A percentile compares a stretch with the other conserved stretches of the same genome.
phyloP scores from a whole-genome alignment of 306 rosid species.

The Fagus crenata region DNA sequence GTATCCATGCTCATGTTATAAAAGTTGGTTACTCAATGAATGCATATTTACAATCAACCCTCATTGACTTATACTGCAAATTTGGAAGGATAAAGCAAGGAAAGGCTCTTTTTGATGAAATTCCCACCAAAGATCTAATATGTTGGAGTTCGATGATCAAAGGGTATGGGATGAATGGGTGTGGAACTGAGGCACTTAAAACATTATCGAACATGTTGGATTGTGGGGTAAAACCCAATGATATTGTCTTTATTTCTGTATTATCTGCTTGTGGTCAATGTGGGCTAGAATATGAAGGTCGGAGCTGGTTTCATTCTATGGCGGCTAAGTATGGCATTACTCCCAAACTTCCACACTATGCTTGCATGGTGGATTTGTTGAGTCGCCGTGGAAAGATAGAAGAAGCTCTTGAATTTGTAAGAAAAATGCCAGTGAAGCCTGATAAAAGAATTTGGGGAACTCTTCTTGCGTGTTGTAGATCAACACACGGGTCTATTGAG shows the following conservation, averaged over 20 bases:
- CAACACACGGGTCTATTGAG: conserved; percentile 4
- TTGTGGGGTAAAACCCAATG: conserved; percentile 20
- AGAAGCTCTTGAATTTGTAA: conserved; percentile 30
- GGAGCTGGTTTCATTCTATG: conserved; percentile 35
- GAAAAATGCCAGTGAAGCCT: conserved; percentile 20
- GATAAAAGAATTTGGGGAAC: conserved; percentile 23
- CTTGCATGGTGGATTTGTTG: conserved; percentile 26
- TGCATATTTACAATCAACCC: conserved; percentile 16
- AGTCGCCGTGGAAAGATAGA: conserved; percentile 11
- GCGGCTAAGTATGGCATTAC: conserved; percentile 15
- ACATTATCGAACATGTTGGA: conserved; percentile 24
- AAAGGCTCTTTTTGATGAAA: conserved; percentile 18
- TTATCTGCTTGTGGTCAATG: conserved; percentile 28
- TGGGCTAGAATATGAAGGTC: conserved; percentile 18
- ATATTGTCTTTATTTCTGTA: conserved; percentile 16
- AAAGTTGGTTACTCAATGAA: conserved; percentile 13
- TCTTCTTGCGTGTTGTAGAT: conserved; percentile 22
- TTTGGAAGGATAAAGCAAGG: conserved; percentile 23
- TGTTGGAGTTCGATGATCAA: conserved; percentile 30
- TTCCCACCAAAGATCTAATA: conserved; percentile 24
- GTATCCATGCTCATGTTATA: conserved; percentile 15
- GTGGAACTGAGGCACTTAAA: conserved; percentile 20
- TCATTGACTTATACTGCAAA: conserved; percentile 25
- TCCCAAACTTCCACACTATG: conserved; percentile 19
- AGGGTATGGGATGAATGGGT: conserved; percentile 25